Evolutionary conservation across 2,329 filamentous ascomycete genomes (phyloP), one percentile per base, ranked within the genome.

Genomic region (Sporothrix globosa): DNA sequence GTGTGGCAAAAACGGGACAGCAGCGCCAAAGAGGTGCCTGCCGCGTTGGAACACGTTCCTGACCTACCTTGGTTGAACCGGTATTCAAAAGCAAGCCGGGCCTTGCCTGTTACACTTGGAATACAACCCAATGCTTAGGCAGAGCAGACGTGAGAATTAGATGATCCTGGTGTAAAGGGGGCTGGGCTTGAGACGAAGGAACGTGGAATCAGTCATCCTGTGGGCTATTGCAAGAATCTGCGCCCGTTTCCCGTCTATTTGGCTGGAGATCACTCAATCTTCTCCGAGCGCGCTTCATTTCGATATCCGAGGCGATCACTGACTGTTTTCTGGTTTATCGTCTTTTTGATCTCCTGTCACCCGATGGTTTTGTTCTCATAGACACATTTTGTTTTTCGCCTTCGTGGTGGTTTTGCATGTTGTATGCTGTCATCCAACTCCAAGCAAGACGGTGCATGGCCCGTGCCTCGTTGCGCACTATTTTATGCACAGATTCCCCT

Each of bases 121-220:
- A 63, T 27, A 63, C 58, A 11, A 41, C 30, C 34, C 27, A 41
- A 63, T n/a, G 39, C 39, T 44, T 34, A 44, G 58, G 39, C 58
- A 63, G n/a, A 27, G 11, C 21, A 46, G 58, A 46, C 19, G 56
- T 44, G 39, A 61, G 56, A 46, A 46, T 13, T 41, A 24, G 56
- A 41, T 21, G 39, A 63, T 46, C 39, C 58, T 46, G n/a, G 39
- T 13, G 14, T 17, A 46, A 24, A 46, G 13, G 39, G 39, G n/a
- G n/a, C 17, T 27, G 39, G 11, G 14, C 11, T 13, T 13, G 39
- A 44, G 58, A 46, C 58, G 39, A 63, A 63, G 58, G 39, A 65
- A 65, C 44, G 27, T 65, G 61, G 44, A 65, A 65, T 65, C 44
- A 65, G 44, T 65, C 44, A 65, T 50, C 24, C 24, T 65, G 48